Evolutionary conservation across 2,329 filamentous ascomycete species (phyloP).

Genomic region (Rhynchosporium secalis): DNA sequence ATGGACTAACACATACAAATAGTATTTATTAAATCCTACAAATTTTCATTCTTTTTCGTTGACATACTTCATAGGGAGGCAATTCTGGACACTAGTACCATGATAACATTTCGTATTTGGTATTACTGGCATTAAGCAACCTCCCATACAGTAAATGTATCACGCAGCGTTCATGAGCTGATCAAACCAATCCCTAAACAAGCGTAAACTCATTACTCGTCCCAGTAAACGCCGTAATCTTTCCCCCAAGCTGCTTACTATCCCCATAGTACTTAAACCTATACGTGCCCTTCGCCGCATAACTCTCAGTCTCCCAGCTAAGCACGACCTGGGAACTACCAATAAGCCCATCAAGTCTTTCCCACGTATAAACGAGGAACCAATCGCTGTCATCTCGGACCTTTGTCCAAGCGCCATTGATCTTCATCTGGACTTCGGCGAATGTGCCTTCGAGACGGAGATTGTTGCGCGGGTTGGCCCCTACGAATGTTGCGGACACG

Average conservation of each 20-base stretch:
- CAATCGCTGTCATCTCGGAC: constrained; percentile 78
- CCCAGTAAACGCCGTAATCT: constrained; percentile 67
- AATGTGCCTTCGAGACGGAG: constrained; percentile 76
- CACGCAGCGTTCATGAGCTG: too few relatives aligned
- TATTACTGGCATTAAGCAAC: too few relatives aligned
- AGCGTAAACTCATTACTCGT: constrained; percentile 47
- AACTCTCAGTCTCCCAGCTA: constrained; percentile 72
- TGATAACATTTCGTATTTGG: too few relatives aligned
- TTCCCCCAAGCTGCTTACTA: constrained; percentile 61
- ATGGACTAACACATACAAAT: too few relatives aligned
- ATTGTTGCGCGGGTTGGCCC: constrained; percentile 87
- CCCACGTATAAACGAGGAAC: constrained; percentile 80
- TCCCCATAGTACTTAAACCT: constrained; percentile 83
- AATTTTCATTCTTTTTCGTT: too few relatives aligned
- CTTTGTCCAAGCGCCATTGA: constrained; percentile 58
- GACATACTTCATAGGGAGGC: too few relatives aligned
- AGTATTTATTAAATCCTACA: too few relatives aligned
- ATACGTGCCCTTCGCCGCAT: constrained; percentile 65
- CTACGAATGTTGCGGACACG: constrained; percentile 72
- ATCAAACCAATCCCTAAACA: neutral
- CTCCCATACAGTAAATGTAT: too few relatives aligned
- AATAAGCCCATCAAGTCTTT: constrained; percentile 63
- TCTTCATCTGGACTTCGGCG: constrained; percentile 66
- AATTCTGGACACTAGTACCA: too few relatives aligned
- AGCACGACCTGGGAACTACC: constrained; percentile 77